Conservation (phyloP, 1,139 yeast genomes). For the Suhomyces bokatorum region DNA sequence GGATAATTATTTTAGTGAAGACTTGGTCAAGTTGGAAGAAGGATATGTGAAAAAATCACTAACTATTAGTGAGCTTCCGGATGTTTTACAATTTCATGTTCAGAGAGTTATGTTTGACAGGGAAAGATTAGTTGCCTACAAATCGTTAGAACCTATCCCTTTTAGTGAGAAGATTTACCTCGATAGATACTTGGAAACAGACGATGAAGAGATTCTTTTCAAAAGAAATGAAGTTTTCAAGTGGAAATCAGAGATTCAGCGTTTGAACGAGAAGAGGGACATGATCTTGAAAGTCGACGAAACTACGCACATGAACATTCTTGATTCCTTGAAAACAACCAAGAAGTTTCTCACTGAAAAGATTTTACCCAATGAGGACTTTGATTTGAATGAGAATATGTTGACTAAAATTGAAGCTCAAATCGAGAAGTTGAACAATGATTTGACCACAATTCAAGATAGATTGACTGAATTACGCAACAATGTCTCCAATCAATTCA, state of each 20-base stretch:
- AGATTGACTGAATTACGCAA: slow-evolving; percentile 44
- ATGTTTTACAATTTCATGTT: slow-evolving; percentile 83
- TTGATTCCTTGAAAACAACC: slow-evolving; percentile 51
- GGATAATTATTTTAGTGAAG: slow-evolving; percentile 81
- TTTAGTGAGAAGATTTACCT: slow-evolving; percentile 75
- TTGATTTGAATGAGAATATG: slow-evolving; percentile 35
- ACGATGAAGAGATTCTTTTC: slow-evolving; percentile 52
- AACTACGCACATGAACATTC: slow-evolving; percentile 50
- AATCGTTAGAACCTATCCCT: slow-evolving; percentile 78
- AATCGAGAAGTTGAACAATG: slow-evolving; percentile 39
- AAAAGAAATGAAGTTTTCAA: slow-evolving; percentile 60
- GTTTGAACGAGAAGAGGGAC: slow-evolving; percentile 44
- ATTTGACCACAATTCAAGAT: slow-evolving; percentile 36
- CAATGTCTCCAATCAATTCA: slow-evolving; percentile 59
- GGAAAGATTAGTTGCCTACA: slow-evolving; percentile 69
- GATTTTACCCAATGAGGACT: slow-evolving; percentile 22
- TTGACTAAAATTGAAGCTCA: slow-evolving; percentile 36
- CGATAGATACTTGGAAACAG: slow-evolving; percentile 83
- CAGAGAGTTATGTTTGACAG: slow-evolving; percentile 92
- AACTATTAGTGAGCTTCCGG: slow-evolving; percentile 72
- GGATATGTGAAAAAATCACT: slow-evolving; percentile 75
- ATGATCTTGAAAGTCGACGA: slow-evolving; percentile 45
- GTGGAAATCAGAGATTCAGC: slow-evolving; percentile 60
- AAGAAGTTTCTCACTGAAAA: slow-evolving; percentile 52
- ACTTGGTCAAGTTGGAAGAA: slow-evolving; percentile 64